Conservation (phyloP, 73 alveolate genomes). For the Paramecium sexaurelia region DNA sequence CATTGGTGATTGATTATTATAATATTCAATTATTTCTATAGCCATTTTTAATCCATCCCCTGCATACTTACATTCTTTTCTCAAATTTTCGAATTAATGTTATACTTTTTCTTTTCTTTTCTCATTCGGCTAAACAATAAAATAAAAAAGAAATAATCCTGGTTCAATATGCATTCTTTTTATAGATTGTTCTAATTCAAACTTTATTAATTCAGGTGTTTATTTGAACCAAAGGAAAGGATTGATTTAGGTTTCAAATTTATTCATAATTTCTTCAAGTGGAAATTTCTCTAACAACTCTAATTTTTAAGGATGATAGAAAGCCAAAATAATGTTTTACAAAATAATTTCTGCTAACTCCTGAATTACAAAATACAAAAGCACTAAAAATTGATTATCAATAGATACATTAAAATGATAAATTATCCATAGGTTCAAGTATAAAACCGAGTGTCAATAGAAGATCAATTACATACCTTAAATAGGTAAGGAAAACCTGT, state of each 20-base stretch:
- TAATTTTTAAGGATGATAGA: neutral
- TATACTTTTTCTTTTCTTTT: neutral
- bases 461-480: neutral
- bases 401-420: neutral
- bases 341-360: neutral
- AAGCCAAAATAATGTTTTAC: neutral
- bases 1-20: neutral
- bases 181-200: neutral
- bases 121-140: neutral
- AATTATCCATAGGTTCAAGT: neutral
- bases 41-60: conserved; percentile 11
- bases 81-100: neutral
- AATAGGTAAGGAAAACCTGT: neutral
- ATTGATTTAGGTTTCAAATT: neutral
- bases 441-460: neutral
- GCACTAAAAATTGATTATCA: neutral
- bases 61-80: neutral
- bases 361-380: neutral
- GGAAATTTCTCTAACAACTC: conserved; percentile 14
- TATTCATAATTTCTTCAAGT: neutral
- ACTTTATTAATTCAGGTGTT: neutral
- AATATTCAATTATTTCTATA: neutral
- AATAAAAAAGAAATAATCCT: neutral
- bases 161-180: neutral
- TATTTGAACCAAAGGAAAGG: neutral